Percentiles rank a stretch among this genome's conserved stretches.
Evolutionary conservation across 257 asterid species (phyloP).

Genomic region (Solanum verrucosum): DNA sequence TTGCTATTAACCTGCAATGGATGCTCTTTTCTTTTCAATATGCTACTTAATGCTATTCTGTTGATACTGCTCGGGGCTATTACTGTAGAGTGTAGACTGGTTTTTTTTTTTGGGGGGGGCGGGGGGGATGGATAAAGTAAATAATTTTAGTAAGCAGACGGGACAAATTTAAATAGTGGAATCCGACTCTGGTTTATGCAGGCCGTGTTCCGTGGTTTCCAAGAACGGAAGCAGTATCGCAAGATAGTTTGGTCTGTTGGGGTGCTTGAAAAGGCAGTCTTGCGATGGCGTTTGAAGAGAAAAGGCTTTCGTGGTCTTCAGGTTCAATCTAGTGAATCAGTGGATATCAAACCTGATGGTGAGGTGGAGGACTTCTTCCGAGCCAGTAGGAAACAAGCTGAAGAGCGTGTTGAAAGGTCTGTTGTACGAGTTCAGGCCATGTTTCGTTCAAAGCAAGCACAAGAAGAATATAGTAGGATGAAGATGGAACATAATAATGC

Average conservation of each 20-base stretch:
- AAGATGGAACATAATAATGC: slow-evolving; percentile 58
- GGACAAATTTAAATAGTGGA: background rate
- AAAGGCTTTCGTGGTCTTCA: slow-evolving; percentile 93
- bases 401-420: slow-evolving; percentile 92
- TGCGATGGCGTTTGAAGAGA: slow-evolving; percentile 91
- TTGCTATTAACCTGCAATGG: background rate
- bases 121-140: background rate
- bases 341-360: slow-evolving; percentile 11
- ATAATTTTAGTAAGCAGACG: background rate
- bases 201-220: slow-evolving; percentile 80
- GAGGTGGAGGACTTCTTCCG: slow-evolving; percentile 67
- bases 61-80: background rate
- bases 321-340: slow-evolving; percentile 21
- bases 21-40: background rate
- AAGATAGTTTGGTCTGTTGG: slow-evolving; percentile 91
- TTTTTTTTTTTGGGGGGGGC: background rate
- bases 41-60: background rate
- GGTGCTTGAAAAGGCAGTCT: slow-evolving; percentile 77
- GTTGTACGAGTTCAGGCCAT: slow-evolving; percentile 88
- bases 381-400: slow-evolving; percentile 95
- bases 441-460: slow-evolving; percentile 91
- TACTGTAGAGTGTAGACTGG: background rate
- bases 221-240: slow-evolving; percentile 68
- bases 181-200: slow-evolving; percentile 18
- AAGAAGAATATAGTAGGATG: slow-evolving; percentile 89